These are phyloP conservation scores for Globisporangium uncinulatum DNA, from an alignment of 352 stramenopile genomes.

Conservation along the genomic window DNA sequence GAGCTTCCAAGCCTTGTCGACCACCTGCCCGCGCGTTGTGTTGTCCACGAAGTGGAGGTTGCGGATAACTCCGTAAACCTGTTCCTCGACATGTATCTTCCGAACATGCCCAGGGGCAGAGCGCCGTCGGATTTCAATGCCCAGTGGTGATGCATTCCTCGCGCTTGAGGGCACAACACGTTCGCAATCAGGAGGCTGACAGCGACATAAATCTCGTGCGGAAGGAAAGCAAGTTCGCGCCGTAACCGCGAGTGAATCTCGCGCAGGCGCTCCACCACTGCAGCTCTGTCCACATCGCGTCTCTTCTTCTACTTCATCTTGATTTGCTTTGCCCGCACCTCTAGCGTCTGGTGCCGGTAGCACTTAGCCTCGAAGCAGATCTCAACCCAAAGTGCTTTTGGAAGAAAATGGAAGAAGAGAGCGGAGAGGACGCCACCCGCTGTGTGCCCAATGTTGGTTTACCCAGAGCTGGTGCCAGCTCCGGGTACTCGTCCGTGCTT, in stretches of 20 bases:
- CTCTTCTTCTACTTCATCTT: no score
- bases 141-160: neutral
- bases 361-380: neutral
- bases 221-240: neutral
- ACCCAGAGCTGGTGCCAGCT: no score
- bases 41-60: neutral
- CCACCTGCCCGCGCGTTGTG: neutral
- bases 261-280: no score
- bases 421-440: no score
- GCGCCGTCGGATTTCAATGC: neutral
- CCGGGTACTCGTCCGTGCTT: no score
- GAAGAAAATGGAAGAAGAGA: no score
- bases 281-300: no score
- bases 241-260: neutral
- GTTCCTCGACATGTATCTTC: neutral
- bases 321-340: no score
- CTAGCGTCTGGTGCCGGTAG: neutral
- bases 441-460: no score
- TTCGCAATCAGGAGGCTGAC: neutral
- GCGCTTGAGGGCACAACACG: neutral
- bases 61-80: neutral
- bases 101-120: neutral
- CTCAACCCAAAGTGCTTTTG: neutral
- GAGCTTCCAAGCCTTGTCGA: neutral
- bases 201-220: neutral